phyloP scores from a whole-genome alignment of 192 early-diverging fungal genomes.

The Umbelopsis sp. region DNA sequence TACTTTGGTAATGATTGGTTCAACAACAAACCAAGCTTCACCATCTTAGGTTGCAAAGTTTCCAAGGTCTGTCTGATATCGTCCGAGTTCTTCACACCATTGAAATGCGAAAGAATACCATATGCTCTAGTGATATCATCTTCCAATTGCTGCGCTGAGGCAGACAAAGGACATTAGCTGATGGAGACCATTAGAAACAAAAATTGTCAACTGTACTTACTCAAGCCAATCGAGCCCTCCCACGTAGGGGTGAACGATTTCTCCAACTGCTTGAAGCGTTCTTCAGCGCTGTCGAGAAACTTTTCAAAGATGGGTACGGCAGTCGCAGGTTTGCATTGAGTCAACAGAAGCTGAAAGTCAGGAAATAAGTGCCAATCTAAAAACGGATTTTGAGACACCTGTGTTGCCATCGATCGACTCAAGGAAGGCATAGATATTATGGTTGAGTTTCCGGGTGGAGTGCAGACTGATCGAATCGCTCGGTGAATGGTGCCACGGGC shows the following conservation, averaged over 20 bases:
- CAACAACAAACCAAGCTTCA: conserved; percentile 52
- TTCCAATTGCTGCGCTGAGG: conserved; percentile 50
- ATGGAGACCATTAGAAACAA: neutral
- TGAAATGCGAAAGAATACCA: conserved; percentile 54
- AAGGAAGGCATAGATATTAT: neutral
- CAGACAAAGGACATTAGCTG: neutral
- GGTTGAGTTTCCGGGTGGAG: neutral
- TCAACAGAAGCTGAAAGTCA: conserved; percentile 45
- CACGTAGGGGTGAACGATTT: conserved; percentile 52
- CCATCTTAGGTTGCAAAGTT: conserved; percentile 43
- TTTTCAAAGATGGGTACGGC: conserved; percentile 49
- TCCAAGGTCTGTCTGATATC: conserved; percentile 54
- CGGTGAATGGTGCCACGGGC: neutral
- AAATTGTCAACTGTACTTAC: conserved; percentile 30
- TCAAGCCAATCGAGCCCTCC: conserved; percentile 56
- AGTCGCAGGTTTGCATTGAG: conserved; percentile 36
- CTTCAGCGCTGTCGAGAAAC: conserved; percentile 40
- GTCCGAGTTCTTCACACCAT: conserved; percentile 55
- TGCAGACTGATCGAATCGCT: neutral
- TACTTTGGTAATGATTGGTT: conserved; percentile 59
- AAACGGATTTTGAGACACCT: conserved; percentile 28
- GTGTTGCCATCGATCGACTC: neutral
- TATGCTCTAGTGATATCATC: conserved; percentile 49
- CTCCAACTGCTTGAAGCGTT: conserved; percentile 47
- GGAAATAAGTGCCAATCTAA: conserved; percentile 58